Conservation (phyloP, 768 basidiomycete genomes). For the Macrolepiota fuliginosa region DNA sequence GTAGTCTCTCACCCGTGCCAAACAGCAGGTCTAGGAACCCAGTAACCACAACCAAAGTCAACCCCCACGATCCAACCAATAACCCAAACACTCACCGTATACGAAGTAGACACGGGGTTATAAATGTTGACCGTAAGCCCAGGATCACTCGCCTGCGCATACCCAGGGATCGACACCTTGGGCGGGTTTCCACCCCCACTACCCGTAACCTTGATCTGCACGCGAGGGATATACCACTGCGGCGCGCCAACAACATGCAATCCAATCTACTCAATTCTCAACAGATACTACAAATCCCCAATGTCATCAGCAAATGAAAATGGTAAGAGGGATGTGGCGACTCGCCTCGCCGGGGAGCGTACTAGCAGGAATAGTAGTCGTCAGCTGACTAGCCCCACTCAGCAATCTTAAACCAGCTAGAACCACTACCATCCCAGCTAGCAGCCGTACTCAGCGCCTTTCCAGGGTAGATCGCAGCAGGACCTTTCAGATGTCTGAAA, state of each 20-base stretch:
- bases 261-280: slow-evolving; percentile 39
- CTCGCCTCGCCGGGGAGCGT: slow-evolving; percentile 2
- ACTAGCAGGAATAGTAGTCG: background rate
- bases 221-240: slow-evolving; percentile 43
- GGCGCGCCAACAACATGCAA: slow-evolving; percentile 38
- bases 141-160: slow-evolving; percentile 27
- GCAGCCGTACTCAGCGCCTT: slow-evolving; percentile 41
- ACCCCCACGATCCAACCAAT: background rate
- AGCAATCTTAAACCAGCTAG: slow-evolving; percentile 38
- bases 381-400: slow-evolving; percentile 12
- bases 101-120: slow-evolving; percentile 22
- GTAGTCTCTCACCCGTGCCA: background rate
- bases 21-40: background rate
- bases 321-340: slow-evolving; percentile 34
- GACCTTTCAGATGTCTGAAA: slow-evolving; percentile 31
- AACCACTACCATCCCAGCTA: slow-evolving; percentile 38
- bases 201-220: slow-evolving; percentile 37
- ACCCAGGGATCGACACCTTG: slow-evolving; percentile 42
- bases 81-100: slow-evolving; percentile 15
- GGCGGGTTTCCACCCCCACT: slow-evolving; percentile 38
- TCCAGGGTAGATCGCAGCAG: slow-evolving; percentile 46
- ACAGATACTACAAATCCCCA: slow-evolving; percentile 24
- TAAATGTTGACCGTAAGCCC: slow-evolving; percentile 25
- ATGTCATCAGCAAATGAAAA: slow-evolving; percentile 27
- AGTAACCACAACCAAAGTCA: background rate